These are phyloP conservation scores for Wickerhamomyces sp. DNA, from an alignment of 1,139 yeast genomes.

Conservation along the genomic window DNA sequence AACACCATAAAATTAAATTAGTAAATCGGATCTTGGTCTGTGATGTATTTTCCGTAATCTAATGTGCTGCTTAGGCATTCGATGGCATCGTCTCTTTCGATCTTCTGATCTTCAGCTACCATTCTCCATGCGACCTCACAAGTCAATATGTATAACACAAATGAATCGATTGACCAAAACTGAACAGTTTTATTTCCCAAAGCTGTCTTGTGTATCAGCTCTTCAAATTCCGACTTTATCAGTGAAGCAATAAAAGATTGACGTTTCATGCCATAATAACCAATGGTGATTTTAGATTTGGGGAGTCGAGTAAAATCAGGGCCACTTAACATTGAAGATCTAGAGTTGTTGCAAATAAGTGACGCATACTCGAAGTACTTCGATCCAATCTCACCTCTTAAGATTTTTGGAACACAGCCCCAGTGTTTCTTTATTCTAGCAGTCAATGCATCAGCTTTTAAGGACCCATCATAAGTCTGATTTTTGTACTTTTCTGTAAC, in stretches of 20 bases:
- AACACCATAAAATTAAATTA: constrained; percentile 1
- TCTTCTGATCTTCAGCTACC: constrained; percentile 41
- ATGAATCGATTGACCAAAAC: constrained; percentile 59
- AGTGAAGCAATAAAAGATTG: constrained; percentile 45
- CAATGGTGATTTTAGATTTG: constrained; percentile 47
- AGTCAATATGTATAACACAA: constrained; percentile 53
- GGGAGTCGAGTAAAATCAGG: constrained; percentile 44
- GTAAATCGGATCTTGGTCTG: constrained; percentile 16
- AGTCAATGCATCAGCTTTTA: constrained; percentile 24
- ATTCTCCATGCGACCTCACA: constrained; percentile 55
- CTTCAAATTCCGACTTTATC: constrained; percentile 29
- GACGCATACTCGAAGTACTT: constrained; percentile 46
- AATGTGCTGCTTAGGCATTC: constrained; percentile 40
- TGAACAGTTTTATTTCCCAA: constrained; percentile 38
- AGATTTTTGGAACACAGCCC: constrained; percentile 34
- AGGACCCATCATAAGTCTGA: constrained; percentile 7
- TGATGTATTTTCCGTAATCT: constrained; percentile 51
- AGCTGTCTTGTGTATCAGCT: constrained; percentile 27
- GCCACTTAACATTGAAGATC: constrained; percentile 39
- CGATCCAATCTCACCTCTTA: constrained; percentile 41
- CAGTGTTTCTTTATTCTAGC: constrained; percentile 29
- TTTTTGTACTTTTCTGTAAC: constrained; percentile 13
- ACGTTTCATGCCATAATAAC: constrained; percentile 56
- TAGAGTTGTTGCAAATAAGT: constrained; percentile 32
- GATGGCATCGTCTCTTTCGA: constrained; percentile 40